These are phyloP conservation scores for Calonectria naviculata DNA, from an alignment of 2,329 filamentous ascomycete species.

Conservation along the genomic window DNA sequence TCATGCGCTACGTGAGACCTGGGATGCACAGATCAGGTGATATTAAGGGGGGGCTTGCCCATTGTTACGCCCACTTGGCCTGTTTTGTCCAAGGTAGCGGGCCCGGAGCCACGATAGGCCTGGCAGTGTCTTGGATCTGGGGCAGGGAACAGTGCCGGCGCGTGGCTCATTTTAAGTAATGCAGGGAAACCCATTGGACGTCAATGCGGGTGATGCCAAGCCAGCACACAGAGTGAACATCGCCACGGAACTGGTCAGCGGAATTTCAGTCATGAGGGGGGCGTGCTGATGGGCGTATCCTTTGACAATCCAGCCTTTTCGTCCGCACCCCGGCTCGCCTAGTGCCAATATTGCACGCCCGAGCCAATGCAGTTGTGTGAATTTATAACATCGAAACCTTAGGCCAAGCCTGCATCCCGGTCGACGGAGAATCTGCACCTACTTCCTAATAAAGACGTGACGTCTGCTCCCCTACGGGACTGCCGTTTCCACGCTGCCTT, in stretches of 20 bases:
- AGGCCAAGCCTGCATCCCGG: background rate
- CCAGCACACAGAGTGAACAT: background rate
- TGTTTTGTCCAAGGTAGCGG: constrained; percentile 6
- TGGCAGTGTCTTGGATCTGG: constrained; percentile 2
- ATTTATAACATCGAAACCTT: background rate
- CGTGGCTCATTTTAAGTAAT: constrained; percentile 7
- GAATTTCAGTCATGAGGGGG: background rate
- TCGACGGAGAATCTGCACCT: background rate
- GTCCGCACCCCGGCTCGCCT: background rate
- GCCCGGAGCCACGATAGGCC: background rate
- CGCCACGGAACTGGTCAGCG: background rate
- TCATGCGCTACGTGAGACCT: background rate
- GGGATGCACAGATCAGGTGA: constrained; percentile 4
- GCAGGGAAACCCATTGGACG: background rate
- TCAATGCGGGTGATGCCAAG: constrained; percentile 5
- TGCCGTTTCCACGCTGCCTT: background rate
- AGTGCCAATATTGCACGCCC: background rate
- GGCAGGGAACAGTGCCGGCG: constrained; percentile 2
- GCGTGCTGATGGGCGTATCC: background rate
- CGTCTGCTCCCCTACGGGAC: background rate
- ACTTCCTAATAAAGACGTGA: constrained; percentile 3
- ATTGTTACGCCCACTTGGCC: background rate
- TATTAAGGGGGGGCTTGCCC: background rate
- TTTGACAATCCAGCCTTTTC: background rate
- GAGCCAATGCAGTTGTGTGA: background rate